Percentiles rank a stretch among this genome's conserved stretches.
Conservation (phyloP, 2,329 filamentous ascomycete genomes). For the Pseudocercospora pini-densiflorae region DNA sequence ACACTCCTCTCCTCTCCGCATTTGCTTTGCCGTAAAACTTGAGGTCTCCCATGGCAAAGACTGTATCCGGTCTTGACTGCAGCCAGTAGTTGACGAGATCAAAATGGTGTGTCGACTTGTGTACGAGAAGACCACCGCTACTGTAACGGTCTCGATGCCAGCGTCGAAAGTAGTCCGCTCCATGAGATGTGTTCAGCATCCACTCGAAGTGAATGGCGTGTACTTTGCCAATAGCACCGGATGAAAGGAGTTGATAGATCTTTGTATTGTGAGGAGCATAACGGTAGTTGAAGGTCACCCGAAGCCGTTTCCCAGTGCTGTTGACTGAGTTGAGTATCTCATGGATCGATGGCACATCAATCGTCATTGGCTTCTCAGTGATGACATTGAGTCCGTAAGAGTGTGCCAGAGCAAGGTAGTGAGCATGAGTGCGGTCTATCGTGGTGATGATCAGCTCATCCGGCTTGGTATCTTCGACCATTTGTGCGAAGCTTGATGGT, state of each 20-base stretch:
- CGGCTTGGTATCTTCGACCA: constrained; percentile 61
- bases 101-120: constrained; percentile 68
- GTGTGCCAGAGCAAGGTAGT: constrained; percentile 63
- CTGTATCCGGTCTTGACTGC: constrained; percentile 58
- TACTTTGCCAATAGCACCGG: constrained; percentile 61
- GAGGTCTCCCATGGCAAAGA: constrained; percentile 63
- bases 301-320: constrained; percentile 54
- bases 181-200: constrained; percentile 66
- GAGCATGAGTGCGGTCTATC: constrained; percentile 65
- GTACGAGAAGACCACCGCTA: constrained; percentile 63
- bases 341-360: constrained; percentile 60
- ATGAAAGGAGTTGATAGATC: constrained; percentile 58
- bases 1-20: constrained; percentile 60
- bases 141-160: constrained; percentile 67
- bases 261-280: constrained; percentile 69
- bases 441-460: constrained; percentile 68
- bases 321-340: constrained; percentile 61
- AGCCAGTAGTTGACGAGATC: constrained; percentile 69
- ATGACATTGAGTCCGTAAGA: constrained; percentile 64
- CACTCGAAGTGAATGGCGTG: constrained; percentile 66
- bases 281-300: constrained; percentile 68
- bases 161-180: constrained; percentile 66
- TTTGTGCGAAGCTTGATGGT: constrained; percentile 60
- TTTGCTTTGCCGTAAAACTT: constrained; percentile 67
- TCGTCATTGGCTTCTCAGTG: constrained; percentile 70